phyloP scores from a whole-genome alignment of 306 rosid species.

The Pterocarpus macrocarpus region DNA sequence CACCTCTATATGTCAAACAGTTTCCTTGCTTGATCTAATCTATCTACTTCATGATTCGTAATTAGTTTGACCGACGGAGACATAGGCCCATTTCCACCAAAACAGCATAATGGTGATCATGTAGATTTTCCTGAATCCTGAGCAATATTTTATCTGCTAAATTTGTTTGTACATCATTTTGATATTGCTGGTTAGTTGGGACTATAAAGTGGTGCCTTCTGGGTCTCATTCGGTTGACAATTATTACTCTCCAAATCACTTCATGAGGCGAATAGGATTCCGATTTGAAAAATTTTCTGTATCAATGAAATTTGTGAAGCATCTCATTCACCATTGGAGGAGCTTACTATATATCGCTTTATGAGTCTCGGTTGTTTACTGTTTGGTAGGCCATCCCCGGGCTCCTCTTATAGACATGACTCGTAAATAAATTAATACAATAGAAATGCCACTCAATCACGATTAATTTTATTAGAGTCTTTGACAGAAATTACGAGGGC shows the following conservation, averaged over 20 bases:
- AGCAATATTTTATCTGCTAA: neutral
- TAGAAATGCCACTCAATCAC: too few species aligned
- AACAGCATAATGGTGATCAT: neutral
- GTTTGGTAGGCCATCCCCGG: conserved; percentile 19
- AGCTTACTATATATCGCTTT: conserved; percentile 15
- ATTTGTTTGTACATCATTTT: conserved; percentile 2
- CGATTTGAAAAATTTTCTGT: neutral
- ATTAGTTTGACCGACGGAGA: neutral
- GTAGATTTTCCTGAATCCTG: neutral
- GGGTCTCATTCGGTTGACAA: neutral
- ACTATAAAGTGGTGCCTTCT: neutral
- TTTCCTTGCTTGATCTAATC: too few species aligned
- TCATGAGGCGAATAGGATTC: conserved; percentile 28
- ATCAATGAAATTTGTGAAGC: conserved; percentile 19
- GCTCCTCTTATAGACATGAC: neutral
- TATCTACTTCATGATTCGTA: neutral
- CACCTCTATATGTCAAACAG: too few species aligned
- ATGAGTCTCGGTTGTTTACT: neutral
- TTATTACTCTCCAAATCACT: neutral
- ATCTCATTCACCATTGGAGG: conserved; percentile 39
- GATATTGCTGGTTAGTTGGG: conserved; percentile 20
- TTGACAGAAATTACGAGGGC: too few species aligned
- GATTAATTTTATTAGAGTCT: too few species aligned
- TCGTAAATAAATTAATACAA: neutral
- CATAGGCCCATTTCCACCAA: neutral